Evolutionary conservation across 257 asterid genomes (phyloP).

Genomic region (Solanum sparsipilum): DNA sequence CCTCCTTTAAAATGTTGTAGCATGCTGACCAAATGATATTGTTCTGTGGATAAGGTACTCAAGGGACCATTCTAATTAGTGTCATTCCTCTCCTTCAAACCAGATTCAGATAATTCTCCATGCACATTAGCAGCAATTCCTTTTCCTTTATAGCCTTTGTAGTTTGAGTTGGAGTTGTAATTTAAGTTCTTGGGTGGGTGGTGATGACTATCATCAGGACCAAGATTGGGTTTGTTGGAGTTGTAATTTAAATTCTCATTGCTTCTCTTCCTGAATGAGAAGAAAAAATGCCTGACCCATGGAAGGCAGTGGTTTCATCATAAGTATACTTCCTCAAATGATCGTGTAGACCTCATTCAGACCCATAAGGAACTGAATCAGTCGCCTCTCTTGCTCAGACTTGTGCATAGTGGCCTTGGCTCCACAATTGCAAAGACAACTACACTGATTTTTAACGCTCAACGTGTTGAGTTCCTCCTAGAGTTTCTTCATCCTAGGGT

Average conservation of each 20-base stretch:
- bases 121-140: neutral
- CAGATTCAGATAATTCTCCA: too few relatives aligned
- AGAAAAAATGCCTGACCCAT: neutral
- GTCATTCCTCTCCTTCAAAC: neutral
- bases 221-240: neutral
- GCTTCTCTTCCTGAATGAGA: neutral
- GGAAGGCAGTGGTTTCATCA: neutral
- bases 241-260: too few relatives aligned
- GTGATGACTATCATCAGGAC: neutral
- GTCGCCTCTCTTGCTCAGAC: too few relatives aligned
- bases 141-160: neutral
- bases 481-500: neutral
- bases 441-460: neutral
- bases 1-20: neutral
- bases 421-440: neutral
- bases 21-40: neutral
- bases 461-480: neutral
- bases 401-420: neutral
- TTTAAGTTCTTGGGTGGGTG: neutral
- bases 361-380: neutral
- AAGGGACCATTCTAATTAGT: too few relatives aligned
- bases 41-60: neutral
- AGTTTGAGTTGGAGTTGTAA: neutral
- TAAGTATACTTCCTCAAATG: too few relatives aligned
- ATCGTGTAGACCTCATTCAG: neutral